Conservation (phyloP, 2,329 filamentous ascomycete species). For the Aulographum hederae region DNA sequence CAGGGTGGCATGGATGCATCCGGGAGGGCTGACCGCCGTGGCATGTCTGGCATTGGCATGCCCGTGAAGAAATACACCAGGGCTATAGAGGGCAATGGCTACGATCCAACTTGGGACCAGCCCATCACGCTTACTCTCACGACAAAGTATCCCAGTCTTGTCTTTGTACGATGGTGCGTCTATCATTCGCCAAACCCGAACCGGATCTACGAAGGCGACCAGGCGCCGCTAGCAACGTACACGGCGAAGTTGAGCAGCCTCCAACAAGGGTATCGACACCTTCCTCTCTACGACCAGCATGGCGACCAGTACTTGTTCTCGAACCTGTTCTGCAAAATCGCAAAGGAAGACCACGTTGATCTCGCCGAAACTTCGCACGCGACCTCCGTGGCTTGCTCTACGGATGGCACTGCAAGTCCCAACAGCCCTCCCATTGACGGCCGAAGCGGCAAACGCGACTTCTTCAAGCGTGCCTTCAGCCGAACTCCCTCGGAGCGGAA, state of each 20-base stretch:
- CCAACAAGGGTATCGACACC: conserved; percentile 79
- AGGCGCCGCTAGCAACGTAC: conserved; percentile 65
- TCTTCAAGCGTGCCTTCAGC: conserved; percentile 11
- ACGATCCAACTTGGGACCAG: conserved; percentile 77
- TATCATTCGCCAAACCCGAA: conserved; percentile 43
- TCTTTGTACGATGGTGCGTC: conserved; percentile 87
- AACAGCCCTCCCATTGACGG: conserved; percentile 7
- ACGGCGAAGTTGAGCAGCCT: conserved; percentile 82
- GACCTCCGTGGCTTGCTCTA: conserved; percentile 3
- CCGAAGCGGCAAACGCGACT: conserved; percentile 10
- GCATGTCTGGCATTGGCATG: conserved; percentile 47
- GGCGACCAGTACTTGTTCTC: conserved; percentile 92
- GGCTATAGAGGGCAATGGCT: conserved; percentile 74
- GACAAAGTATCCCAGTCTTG: conserved; percentile 84
- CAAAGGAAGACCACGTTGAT: conserved; percentile 35
- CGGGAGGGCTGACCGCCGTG: conserved; percentile 33
- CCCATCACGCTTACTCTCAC: conserved; percentile 64
- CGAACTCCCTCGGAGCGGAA: conserved; percentile 5
- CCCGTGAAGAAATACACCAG: conserved; percentile 65
- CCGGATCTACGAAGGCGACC: conserved; percentile 45
- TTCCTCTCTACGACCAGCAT: conserved; percentile 73
- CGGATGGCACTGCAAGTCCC: conserved; percentile 8
- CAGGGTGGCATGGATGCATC: conserved; percentile 49
- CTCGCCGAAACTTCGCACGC: conserved; percentile 13
- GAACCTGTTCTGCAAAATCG: conserved; percentile 79